Percentiles rank a stretch among this genome's conserved stretches.
phyloP scores from a whole-genome alignment of 2,329 filamentous ascomycete species.

The Calonectria honghensis region DNA sequence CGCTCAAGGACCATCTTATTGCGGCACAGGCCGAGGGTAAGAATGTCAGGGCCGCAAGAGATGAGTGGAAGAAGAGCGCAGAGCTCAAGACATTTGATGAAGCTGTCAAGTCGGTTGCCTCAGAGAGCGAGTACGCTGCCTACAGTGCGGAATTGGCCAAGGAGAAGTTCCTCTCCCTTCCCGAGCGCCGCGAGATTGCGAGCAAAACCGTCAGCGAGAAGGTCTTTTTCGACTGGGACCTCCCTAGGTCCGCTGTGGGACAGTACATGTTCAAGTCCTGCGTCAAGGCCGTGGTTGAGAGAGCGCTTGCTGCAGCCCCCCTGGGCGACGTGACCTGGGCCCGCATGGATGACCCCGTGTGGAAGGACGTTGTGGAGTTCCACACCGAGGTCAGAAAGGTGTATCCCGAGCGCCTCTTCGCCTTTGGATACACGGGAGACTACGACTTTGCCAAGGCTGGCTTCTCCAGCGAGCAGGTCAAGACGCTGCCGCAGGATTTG shows the following conservation, averaged over 20 bases:
- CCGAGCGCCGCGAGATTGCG: constrained; percentile 46
- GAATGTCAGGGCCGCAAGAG: constrained; percentile 52
- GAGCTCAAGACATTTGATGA: constrained; percentile 60
- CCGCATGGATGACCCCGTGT: constrained; percentile 59
- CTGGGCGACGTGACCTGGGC: constrained; percentile 62
- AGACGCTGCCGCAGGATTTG: constrained; percentile 57
- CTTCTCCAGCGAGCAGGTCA: constrained; percentile 57
- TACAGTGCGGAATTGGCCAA: constrained; percentile 45
- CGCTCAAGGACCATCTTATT: constrained; percentile 15
- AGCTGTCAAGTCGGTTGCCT: constrained; percentile 56
- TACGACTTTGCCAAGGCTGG: constrained; percentile 61
- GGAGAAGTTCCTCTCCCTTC: constrained; percentile 39
- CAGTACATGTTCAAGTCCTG: constrained; percentile 60
- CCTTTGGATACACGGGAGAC: constrained; percentile 62
- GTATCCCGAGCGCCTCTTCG: constrained; percentile 60
- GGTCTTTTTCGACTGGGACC: constrained; percentile 61
- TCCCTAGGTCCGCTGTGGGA: constrained; percentile 57
- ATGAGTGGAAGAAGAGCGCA: constrained; percentile 58
- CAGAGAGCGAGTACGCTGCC: constrained; percentile 52
- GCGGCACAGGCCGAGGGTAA: constrained; percentile 49
- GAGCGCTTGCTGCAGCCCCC: constrained; percentile 59
- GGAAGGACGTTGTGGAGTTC: constrained; percentile 61
- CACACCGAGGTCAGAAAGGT: constrained; percentile 59
- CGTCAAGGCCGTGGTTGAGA: constrained; percentile 58
- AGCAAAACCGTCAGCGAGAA: constrained; percentile 50